Base-by-base conservation (phyloP, 176 grass and related monocot genomes). In the Avena atlantica region DNA sequence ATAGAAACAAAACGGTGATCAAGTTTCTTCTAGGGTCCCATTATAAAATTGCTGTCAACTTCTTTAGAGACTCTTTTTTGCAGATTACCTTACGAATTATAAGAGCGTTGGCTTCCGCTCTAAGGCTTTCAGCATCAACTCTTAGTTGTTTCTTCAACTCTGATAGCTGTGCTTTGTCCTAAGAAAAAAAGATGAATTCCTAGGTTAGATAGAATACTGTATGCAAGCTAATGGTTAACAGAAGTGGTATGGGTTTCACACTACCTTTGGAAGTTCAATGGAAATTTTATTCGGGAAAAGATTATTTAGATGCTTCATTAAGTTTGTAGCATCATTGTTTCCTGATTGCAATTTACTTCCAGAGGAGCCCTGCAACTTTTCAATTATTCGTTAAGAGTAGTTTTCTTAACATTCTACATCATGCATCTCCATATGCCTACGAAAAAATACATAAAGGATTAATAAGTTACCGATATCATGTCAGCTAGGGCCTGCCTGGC, bases 231-330 rank as follows among this genome's bases (percentile, higher is more conserved):
- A 36, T 59, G 72, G 9, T 37, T 42, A 81, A 76, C 58, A 79
- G 2, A 80, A 53, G 17, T 74, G 20, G 13, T 58, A 60, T 70
- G 56, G 36, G 42, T 19, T 67, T 71, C 55, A 81, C 9, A 86
- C 15, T 81, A 98, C 93, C 87, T 95, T 86, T 59, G 95, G 95
- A 90, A 88, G 86, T 82, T 93, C 76, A 64, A 98, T 90, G 37
- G 70, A 82, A 80, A 95, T 88, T 87, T 93, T 93, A 79, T 98
- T 97, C 83, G 93, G 95, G 69, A 98, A 95, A 92, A 93, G 45
- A 37, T 80, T 85, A 59, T 70, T 85, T 50, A 93, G 87, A 78
- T 93, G 87, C 86, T 92, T 79, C 51, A 67, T 87, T 51, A 87
- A 75, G 71, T 95, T 85, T 36, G 89, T 81, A 60, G 87, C 79